Percentiles rank a stretch among this genome's conserved stretches.
phyloP scores from a whole-genome alignment of 129 eudicot genomes.

The Daucus carota region DH1_v3.0 NC_030387.2:26854501-26855000 shows the following conservation, averaged over 20 bases:
- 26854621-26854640: not conserved
- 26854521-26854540: conserved; percentile 6
- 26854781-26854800: not conserved
- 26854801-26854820: conserved; percentile 1
- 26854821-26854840: conserved; percentile 4
- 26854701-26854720: conserved; percentile 6
- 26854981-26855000: conserved; percentile 56
- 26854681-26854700: conserved; percentile 9
- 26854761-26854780: conserved; percentile 8
- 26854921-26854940: not conserved
- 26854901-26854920: not conserved
- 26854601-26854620: not conserved
- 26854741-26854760: not conserved
- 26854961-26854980: conserved; percentile 35
- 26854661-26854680: conserved; percentile 1
- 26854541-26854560: conserved; percentile 9
- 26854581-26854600: conserved; percentile 1
- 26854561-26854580: not conserved
- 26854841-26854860: conserved; percentile 11
- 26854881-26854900: not conserved
- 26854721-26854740: conserved; percentile 5
- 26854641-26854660: conserved; percentile 4
- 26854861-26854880: not conserved
- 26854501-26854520: conserved; percentile 12
- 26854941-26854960: not conserved